Percentiles rank a stretch among this genome's conserved stretches.
Conservation (phyloP, 768 basidiomycete genomes). For the Boletus patriciae region DNA sequence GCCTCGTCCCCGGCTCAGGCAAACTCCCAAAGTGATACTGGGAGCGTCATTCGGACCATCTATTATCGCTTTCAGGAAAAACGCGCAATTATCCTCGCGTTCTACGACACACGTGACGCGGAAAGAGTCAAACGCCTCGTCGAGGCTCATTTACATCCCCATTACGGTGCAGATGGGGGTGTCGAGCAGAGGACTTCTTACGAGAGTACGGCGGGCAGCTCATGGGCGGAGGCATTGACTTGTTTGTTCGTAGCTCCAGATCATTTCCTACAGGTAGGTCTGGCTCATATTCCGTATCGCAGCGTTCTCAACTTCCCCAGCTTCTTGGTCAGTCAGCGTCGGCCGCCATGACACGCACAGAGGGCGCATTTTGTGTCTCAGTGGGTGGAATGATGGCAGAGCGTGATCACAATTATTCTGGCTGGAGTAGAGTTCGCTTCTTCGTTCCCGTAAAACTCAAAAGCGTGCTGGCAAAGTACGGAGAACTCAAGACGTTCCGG, state of each 20-base stretch:
- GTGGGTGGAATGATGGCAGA: conserved; percentile 33
- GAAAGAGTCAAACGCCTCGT: conserved; percentile 46
- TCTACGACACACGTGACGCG: conserved; percentile 60
- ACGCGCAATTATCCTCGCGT: conserved; percentile 57
- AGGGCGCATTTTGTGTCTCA: conserved; percentile 52
- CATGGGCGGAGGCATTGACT: conserved; percentile 32
- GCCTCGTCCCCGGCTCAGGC: conserved; percentile 7
- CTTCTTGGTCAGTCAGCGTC: conserved; percentile 50
- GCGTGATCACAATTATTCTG: conserved; percentile 22
- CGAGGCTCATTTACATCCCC: conserved; percentile 21
- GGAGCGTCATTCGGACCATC: conserved; percentile 52
- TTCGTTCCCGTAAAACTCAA: conserved; percentile 32
- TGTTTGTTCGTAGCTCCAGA: conserved; percentile 49
- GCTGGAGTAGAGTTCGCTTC: conserved; percentile 26
- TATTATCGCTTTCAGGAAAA: conserved; percentile 51
- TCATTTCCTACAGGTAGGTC: conserved; percentile 45
- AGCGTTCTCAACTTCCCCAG: conserved; percentile 34
- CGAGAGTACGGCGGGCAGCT: not conserved
- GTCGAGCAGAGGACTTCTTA: conserved; percentile 7
- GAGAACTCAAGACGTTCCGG: conserved; percentile 32
- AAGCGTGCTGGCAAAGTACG: conserved; percentile 30
- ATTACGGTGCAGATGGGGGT: not conserved
- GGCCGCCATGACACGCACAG: conserved; percentile 48
- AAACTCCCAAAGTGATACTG: conserved; percentile 9
- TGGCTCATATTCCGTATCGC: conserved; percentile 2